Evolutionary conservation across 2,329 filamentous ascomycete species (phyloP), one percentile per base, ranked within the genome.

Genomic region (Aspergillus sp.): DNA sequence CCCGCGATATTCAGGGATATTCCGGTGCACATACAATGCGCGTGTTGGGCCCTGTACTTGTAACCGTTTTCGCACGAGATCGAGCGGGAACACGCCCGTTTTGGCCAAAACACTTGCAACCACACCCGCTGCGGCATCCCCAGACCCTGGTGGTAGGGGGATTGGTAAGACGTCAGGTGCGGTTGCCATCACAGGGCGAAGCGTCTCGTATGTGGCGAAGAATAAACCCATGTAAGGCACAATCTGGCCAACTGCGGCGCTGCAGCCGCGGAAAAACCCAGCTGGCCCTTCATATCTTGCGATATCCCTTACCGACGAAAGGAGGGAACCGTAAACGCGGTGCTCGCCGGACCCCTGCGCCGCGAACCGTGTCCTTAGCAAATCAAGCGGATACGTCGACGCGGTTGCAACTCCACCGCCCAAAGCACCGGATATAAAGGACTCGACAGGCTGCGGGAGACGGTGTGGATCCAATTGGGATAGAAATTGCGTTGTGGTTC

Each of bases 211-310:
- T 41, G 87, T 84, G 35, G 90, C 85, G 76, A 99, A 99, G 79
- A 99, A 98, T 2, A 96, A 81, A 14, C 95, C 95, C 95, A 99
- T 99, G 73, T 93, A 96, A 2, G 95, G 95, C 9, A 96, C 86
- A 49, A 98, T 95, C 78, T 97, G 93, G 25, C 82, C 88, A 21
- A 98, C 79, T 0, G 89, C 91, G 2, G 93, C 93, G 1, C 84
- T 84, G 35, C 96, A 79, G 3, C 95, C 95, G 49, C 91, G 90
- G 75, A 96, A 99, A 78, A 96, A 98, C 0, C 95, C 95, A 4
- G 74, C 74, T 0, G 78, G 66, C 0, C 95, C 95, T 77, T 99
- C 95, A 60, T 90, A 82, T 4, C 81, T 81, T 15, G 81, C 78
- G 65, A 99, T 99, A 21, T 91, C 86, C 45, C 78, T 76, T 6